Evolutionary conservation across 2,329 filamentous ascomycete species (phyloP), one percentile per base, ranked within the genome.

Genomic region (Aureobasidium sp.): DNA sequence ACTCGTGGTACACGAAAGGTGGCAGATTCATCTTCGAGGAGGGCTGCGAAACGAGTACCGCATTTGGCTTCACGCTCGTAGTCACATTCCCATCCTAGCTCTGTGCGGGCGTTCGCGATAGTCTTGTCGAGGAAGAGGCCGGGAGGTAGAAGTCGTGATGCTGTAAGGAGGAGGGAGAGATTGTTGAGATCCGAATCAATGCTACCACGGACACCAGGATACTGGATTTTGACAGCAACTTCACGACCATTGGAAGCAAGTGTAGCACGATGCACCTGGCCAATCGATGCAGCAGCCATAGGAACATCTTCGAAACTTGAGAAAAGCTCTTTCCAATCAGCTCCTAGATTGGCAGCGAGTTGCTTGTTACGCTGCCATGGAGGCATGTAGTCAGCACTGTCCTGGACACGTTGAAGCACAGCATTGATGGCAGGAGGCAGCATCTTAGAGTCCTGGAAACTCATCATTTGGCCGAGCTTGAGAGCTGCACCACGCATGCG

Each of bases 151-250:
- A 99, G 84, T 63, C 90, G 87, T 5, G 92, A 96, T 29, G 94
- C 94, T 6, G 90, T 94, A 13, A 99, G 84, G 1, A 99, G 86
- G 62, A 99, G 83, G 9, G 89, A 90, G 36, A 99, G 82, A 70
- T 99, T 99, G 75, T 91, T 95, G 1, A 99, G 82, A 70, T 99
- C 94, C 0, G 93, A 97, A 74, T 96, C 92, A 73, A 99, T 99
- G 4, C 92, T 97, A 73, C 90, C 87, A 20, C 93, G 90, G 1
- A 99, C 94, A 15, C 95, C 95, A 0, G 94, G 94, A 69, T 99
- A 99, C 74, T 99, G 94, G 10, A 99, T 87, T 75, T 99, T 99
- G 70, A 99, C 92, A 3, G 94, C 94, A 0, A 99, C 94, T 47
- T 82, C 80, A 66, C 87, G 81, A 43, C 87, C 87, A 44, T 82